A percentile compares a stretch with the other conserved stretches of the same genome.
Evolutionary conservation across 768 basidiomycete genomes (phyloP).

Genomic region (Hypholoma sublateritium): DNA sequence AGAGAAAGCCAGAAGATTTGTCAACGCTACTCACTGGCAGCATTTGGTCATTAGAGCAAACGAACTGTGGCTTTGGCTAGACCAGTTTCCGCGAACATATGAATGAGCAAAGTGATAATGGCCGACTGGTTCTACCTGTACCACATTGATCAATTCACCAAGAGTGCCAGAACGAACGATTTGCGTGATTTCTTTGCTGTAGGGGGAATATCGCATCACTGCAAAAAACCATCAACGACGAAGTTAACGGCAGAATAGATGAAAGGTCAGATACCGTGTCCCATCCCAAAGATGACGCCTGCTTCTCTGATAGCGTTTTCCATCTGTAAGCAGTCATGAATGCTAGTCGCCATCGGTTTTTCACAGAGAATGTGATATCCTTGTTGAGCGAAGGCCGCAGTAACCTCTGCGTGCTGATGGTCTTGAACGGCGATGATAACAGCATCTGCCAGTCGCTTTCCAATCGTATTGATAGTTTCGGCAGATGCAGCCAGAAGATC

Average conservation of each 20-base stretch:
- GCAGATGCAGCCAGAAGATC: conserved; percentile 69
- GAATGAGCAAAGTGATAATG: conserved; percentile 91
- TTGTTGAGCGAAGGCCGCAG: conserved; percentile 72
- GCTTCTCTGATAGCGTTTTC: conserved; percentile 68
- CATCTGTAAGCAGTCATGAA: conserved; percentile 75
- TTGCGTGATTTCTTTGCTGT: conserved; percentile 67
- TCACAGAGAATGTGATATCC: conserved; percentile 91
- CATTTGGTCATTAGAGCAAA: conserved; percentile 89
- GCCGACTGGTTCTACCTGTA: conserved; percentile 85
- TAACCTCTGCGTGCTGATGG: conserved; percentile 72
- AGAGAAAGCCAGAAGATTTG: not conserved
- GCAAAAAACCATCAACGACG: not conserved
- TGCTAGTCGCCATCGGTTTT: conserved; percentile 85
- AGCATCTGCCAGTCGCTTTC: conserved; percentile 78
- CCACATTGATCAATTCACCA: conserved; percentile 78
- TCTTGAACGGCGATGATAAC: conserved; percentile 83
- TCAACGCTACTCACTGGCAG: conserved; percentile 66
- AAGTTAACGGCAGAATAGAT: not conserved
- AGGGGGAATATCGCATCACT: conserved; percentile 90
- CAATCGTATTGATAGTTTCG: conserved; percentile 60
- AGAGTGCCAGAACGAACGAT: conserved; percentile 69
- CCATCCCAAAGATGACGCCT: conserved; percentile 79
- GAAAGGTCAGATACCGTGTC: conserved; percentile 64
- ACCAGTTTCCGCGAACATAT: conserved; percentile 84
- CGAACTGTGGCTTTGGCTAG: conserved; percentile 62